These are phyloP conservation scores for Rhizophora apiculata DNA, from an alignment of 345 rosid species.

Conservation along the genomic window DNA sequence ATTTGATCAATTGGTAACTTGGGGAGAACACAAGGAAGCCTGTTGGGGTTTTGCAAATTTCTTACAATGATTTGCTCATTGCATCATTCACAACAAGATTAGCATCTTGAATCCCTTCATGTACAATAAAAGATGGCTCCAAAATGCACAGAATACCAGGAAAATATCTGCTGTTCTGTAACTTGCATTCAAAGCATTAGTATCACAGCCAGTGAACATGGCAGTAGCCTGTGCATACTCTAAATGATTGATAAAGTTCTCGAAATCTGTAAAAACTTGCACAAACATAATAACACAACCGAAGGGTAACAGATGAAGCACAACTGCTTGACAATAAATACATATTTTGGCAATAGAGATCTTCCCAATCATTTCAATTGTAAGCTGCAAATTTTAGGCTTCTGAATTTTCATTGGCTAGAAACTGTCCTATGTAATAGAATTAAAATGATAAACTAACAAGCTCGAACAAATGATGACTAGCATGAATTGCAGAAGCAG, in stretches of 20 bases:
- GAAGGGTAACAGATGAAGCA: too few relatives aligned
- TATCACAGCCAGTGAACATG: slow-evolving; percentile 62
- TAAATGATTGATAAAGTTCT: slow-evolving; percentile 14
- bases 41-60: not conserved
- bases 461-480: too few relatives aligned
- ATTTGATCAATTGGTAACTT: slow-evolving; percentile 88
- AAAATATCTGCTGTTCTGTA: slow-evolving; percentile 80
- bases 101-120: slow-evolving; percentile 9
- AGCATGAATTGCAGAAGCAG: too few relatives aligned
- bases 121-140: slow-evolving; percentile 11
- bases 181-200: slow-evolving; percentile 75
- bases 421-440: too few relatives aligned
- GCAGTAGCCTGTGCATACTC: slow-evolving; percentile 51
- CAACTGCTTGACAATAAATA: too few relatives aligned
- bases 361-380: not conserved
- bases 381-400: not conserved
- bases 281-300: too few relatives aligned
- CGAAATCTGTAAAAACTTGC: not conserved
- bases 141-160: slow-evolving; percentile 50
- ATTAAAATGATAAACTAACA: too few relatives aligned
- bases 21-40: slow-evolving; percentile 93
- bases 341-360: too few relatives aligned
- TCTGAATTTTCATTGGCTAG: too few relatives aligned
- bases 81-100: slow-evolving; percentile 57
- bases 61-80: slow-evolving; percentile 80